phyloP scores from a whole-genome alignment of 139 green algal species.

The Chlamydomonas sp. region DNA sequence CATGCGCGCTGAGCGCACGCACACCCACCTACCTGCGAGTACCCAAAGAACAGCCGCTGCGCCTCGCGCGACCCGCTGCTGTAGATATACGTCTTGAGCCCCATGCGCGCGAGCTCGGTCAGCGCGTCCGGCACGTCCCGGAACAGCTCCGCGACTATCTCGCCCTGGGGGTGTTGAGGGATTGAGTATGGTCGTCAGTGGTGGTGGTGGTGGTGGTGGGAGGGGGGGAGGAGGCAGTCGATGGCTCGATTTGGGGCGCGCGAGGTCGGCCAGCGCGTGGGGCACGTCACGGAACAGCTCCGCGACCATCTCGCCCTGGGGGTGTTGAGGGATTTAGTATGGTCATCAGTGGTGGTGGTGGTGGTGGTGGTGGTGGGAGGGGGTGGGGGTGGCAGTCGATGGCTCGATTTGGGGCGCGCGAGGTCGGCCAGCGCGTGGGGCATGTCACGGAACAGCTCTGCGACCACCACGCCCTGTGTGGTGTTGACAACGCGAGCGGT shows the following conservation, averaged over 20 bases:
- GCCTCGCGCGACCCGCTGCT: slow-evolving; percentile 67
- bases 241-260: too few species aligned
- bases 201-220: too few species aligned
- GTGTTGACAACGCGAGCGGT: too few species aligned
- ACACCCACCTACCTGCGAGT: slow-evolving; percentile 23
- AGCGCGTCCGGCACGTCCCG: slow-evolving; percentile 72
- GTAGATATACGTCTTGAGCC: slow-evolving; percentile 94
- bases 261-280: slow-evolving; percentile 61
- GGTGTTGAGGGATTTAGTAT: neutral
- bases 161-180: slow-evolving; percentile 36
- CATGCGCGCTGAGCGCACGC: neutral
- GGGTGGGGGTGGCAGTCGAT: too few species aligned
- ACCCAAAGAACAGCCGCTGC: slow-evolving; percentile 54
- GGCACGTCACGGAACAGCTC: slow-evolving; percentile 80
- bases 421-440: slow-evolving; percentile 63
- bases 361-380: too few species aligned
- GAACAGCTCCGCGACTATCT: slow-evolving; percentile 72
- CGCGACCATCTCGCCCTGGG: slow-evolving; percentile 55
- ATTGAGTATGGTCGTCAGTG: neutral
- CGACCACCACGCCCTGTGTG: slow-evolving; percentile 57
- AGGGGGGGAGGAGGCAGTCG: too few species aligned
- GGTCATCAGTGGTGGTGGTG: too few species aligned
- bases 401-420: too few species aligned
- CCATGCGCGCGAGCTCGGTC: slow-evolving; percentile 49
- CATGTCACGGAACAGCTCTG: slow-evolving; percentile 76